phyloP scores from a whole-genome alignment of 2,329 filamentous ascomycete genomes.

The Fusarium anthophilum region DNA sequence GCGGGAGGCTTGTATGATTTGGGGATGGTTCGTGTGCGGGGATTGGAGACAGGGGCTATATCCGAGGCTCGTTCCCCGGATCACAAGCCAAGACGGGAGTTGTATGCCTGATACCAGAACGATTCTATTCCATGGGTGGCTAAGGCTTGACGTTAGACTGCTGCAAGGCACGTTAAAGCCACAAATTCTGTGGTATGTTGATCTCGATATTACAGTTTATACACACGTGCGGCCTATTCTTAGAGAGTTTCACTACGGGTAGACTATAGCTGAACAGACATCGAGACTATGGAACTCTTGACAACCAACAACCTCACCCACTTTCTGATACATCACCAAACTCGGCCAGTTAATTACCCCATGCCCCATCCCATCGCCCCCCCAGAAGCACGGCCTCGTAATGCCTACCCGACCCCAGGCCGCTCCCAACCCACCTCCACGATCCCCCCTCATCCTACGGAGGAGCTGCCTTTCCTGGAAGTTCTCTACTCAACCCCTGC shows the following conservation, averaged over 20 bases:
- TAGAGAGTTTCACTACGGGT: neutral
- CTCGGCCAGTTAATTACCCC: neutral
- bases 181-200: neutral
- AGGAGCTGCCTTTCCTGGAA: slow-evolving; percentile 33
- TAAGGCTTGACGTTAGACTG: neutral
- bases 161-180: slow-evolving; percentile 25
- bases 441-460: slow-evolving; percentile 20
- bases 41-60: slow-evolving; percentile 24
- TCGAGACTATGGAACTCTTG: neutral
- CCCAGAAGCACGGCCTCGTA: neutral
- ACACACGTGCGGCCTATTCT: neutral
- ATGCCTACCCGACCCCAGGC: neutral
- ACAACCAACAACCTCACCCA: neutral
- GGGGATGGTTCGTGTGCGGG: slow-evolving; percentile 18
- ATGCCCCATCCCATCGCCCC: neutral
- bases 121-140: neutral
- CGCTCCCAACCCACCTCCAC: slow-evolving; percentile 21
- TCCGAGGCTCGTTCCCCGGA: slow-evolving; percentile 29
- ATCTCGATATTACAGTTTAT: neutral
- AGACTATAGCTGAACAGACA: neutral
- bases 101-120: neutral
- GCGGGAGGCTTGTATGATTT: slow-evolving; percentile 24
- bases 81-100: slow-evolving; percentile 30
- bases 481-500: slow-evolving; percentile 14
- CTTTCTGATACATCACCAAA: neutral